Percentiles rank a stretch among this genome's conserved stretches.
Conservation (phyloP, 805 yeast species). For the Blastobotrys muscicola region DNA sequence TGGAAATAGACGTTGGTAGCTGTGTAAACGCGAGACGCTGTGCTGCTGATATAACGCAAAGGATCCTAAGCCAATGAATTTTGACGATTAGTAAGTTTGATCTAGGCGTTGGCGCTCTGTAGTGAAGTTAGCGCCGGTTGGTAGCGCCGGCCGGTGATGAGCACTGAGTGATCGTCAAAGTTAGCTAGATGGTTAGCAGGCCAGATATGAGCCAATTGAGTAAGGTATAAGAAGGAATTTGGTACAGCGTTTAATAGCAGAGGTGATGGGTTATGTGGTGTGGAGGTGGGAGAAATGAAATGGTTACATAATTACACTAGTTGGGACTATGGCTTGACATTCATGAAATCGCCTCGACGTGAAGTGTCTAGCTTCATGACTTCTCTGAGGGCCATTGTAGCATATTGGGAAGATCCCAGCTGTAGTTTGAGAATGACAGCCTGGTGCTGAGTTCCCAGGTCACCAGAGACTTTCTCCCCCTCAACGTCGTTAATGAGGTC, state of each 20-base stretch:
- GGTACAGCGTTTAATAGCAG: too few species aligned
- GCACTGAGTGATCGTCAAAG: too few species aligned
- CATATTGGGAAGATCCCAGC: slow-evolving; percentile 81
- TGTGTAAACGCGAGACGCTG: too few species aligned
- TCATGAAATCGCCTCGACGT: slow-evolving; percentile 19
- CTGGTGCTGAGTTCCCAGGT: slow-evolving; percentile 36
- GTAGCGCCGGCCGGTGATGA: too few species aligned
- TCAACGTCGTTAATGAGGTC: slow-evolving; percentile 36
- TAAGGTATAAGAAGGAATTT: too few species aligned
- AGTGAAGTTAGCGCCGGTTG: background rate
- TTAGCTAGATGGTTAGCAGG: too few species aligned
- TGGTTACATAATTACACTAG: background rate
- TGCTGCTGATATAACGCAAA: too few species aligned
- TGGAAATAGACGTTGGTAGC: too few species aligned
- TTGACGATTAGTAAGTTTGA: too few species aligned
- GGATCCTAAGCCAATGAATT: too few species aligned
- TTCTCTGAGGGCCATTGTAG: slow-evolving; percentile 96
- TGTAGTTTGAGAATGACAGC: slow-evolving; percentile 73
- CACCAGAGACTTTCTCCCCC: slow-evolving; percentile 12
- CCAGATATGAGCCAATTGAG: too few species aligned
- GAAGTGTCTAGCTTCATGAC: slow-evolving; percentile 47
- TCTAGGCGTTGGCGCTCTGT: background rate
- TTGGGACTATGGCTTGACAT: slow-evolving; percentile 7
- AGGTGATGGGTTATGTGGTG: background rate
- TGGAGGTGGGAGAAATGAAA: background rate